Evolutionary conservation across 345 rosid genomes (phyloP), one percentile per base, ranked within the genome.

Genomic region (Eucalyptus sp.): DNA sequence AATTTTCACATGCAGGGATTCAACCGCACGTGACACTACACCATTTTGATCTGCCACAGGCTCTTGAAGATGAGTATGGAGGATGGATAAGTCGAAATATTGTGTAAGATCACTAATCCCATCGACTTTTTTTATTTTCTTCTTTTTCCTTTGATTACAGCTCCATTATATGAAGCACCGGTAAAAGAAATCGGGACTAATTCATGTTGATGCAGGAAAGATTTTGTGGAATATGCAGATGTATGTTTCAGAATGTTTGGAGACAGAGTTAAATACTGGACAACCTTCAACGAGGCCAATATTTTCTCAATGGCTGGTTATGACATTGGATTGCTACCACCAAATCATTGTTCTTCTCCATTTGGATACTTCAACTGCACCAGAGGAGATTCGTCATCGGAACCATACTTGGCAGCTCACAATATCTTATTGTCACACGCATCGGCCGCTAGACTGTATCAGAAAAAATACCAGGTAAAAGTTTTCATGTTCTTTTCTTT

Each of bases 401-500:
- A 96, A 92, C 95, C 99, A 86, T 96, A 96, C 90, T 8, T 95
- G 50, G 97, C 90, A 76, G 93, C 88, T 84, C 98, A 96, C 90
- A 87, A 96, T 90, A 90, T 95, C 29, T 88, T 97, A 88, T 48
- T 96, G 88, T 95, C 98, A 15, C 98, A 97, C 88, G 96, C 95
- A 50, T 94, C 96, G 12, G 93, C 93, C 37, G 93, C 94, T 58
- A 94, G 90, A 86, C 50, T 97, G 87, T 96, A 97, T 92, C 90
- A 24, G 92, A 91, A 86, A 17, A 96, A 93, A 79, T 96, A 95
- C 88, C 93, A 93, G 95, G 99, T 94, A 76, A 76, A 76, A 76
- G 48, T 20, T 20, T 37, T 76, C 27, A 13, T 37, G 48, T 76
- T 37, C 27, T 18, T 10, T 33, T 20, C 83, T 20, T 76, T 37